A percentile compares a stretch with the other conserved stretches of the same genome.
Conservation (phyloP, 495 filamentous ascomycete genomes). For the Geoglossum glabrum region DNA sequence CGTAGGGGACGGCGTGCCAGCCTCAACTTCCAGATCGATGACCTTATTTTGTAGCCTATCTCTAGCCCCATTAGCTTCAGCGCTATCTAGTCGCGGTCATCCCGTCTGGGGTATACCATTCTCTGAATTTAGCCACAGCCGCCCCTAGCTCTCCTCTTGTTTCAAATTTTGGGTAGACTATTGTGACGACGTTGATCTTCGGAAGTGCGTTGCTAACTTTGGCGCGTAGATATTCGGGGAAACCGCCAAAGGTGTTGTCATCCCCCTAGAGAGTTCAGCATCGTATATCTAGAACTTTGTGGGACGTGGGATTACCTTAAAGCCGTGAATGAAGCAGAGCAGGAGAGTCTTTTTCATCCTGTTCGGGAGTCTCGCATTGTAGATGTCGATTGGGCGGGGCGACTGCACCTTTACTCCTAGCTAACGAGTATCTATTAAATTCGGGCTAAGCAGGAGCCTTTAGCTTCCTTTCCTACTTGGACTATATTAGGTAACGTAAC, state of each 20-base stretch:
- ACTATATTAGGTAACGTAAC: neutral
- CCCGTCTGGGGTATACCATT: constrained; percentile 41
- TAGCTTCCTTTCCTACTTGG: neutral
- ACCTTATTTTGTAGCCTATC: constrained; percentile 72
- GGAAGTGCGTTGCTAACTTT: constrained; percentile 54
- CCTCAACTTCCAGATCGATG: constrained; percentile 80
- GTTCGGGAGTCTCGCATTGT: constrained; percentile 4
- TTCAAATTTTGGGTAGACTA: constrained; percentile 80
- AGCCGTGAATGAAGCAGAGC: constrained; percentile 88
- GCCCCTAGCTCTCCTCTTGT: constrained; percentile 72
- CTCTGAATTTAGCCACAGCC: constrained; percentile 60
- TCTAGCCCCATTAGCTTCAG: neutral
- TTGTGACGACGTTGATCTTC: constrained; percentile 43
- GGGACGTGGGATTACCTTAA: constrained; percentile 45
- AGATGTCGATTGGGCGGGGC: neutral
- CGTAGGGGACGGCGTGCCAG: constrained; percentile 65
- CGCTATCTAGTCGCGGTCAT: neutral
- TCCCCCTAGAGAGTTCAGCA: constrained; percentile 36
- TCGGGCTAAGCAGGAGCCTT: neutral
- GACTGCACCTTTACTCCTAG: neutral
- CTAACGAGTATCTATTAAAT: neutral
- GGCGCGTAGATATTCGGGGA: constrained; percentile 51
- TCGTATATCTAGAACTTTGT: constrained; percentile 3
- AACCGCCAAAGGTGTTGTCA: constrained; percentile 69
- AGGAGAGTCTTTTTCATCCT: constrained; percentile 79